Base-by-base conservation (phyloP, 768 basidiomycete genomes). In the Phanerodontia chrysosporium region DNA sequence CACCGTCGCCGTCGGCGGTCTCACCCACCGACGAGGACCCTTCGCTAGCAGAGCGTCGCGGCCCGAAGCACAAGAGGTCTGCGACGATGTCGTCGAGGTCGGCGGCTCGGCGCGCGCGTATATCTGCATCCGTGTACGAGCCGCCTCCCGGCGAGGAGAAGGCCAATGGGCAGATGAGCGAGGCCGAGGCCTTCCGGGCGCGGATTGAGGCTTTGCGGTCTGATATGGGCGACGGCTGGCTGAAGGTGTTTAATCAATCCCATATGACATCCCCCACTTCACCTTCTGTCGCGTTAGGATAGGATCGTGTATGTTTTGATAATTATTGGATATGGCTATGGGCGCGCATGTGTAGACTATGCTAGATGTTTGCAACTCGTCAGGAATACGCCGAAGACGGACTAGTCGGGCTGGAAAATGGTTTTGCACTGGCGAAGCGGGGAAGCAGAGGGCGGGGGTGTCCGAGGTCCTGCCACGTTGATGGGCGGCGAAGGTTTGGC, bases 201-300 rank as follows among this genome's bases (percentile, higher is more conserved):
- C 80, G 80, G 65, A 88, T 95, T 52, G 93, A 95, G 76, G 86
- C 86, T 18, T 66, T 95, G 70, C 85, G 90, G 70, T 80, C 83
- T 59, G 93, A 95, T 66, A 92, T 95, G 80, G 93, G 93, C 1
- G 93, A 95, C 24, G 85, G 86, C 10, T 95, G 91, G 92, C 67
- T 95, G 67, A 89, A 88, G 71, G 90, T 94, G 32, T 86, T 89
- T 66, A 89, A 83, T 59, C 87, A 90, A 75, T 84, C 84, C 35
- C 79, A 79, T 32, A 55, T 70, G 55, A 62, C 61, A 24, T 70
- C 69, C 25, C 55, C 60, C 4, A 55, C 52, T 8, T 24, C 46
- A 24, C 36, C 52, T 16, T 36, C 52, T 42, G 35, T 58, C 51
- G 7, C n/a, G 58, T 54, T 59, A 54, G 42, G 36, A 27, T 28